These are phyloP conservation scores for Pueraria montana DNA, from an alignment of 306 rosid species.

Conservation along the genomic window DNA sequence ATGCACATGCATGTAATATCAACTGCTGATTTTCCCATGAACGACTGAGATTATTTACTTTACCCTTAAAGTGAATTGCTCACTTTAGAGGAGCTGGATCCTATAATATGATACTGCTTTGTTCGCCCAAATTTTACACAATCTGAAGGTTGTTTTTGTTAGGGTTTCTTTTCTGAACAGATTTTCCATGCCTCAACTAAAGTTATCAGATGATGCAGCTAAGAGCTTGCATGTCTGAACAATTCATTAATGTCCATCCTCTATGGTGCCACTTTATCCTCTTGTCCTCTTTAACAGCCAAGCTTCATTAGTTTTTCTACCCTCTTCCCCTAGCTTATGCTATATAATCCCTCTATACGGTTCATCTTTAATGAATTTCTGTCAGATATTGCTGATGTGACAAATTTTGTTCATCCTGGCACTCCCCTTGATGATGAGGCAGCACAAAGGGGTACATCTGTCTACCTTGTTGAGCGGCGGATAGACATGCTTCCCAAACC, in stretches of 20 bases:
- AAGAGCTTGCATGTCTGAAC: slow-evolving; percentile 38
- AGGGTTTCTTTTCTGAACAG: slow-evolving; percentile 20
- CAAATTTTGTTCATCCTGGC: slow-evolving; percentile 91
- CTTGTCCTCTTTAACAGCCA: not conserved
- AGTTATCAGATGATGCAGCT: slow-evolving; percentile 16
- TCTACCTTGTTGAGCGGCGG: slow-evolving; percentile 94
- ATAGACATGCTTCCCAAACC: slow-evolving; percentile 99
- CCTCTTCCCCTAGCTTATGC: slow-evolving; percentile 21
- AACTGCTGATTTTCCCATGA: not conserved
- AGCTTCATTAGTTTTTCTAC: slow-evolving; percentile 35
- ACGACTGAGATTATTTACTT: not conserved
- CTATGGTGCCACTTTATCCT: slow-evolving; percentile 11
- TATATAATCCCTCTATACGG: slow-evolving; percentile 30
- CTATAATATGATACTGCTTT: not conserved
- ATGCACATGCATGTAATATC: not conserved
- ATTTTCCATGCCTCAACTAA: slow-evolving; percentile 25
- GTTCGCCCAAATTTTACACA: slow-evolving; percentile 21
- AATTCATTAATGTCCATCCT: slow-evolving; percentile 34
- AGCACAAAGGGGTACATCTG: slow-evolving; percentile 96
- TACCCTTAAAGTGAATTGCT: not conserved
- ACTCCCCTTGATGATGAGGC: slow-evolving; percentile 96
- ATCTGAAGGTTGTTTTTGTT: slow-evolving; percentile 7
- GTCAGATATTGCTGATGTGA: slow-evolving; percentile 97
- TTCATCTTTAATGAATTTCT: slow-evolving; percentile 64
- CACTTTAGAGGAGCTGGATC: not conserved